A percentile compares a stretch with the other conserved stretches of the same genome.
These are phyloP conservation scores for Olyra latifolia DNA, from an alignment of 176 grass and related monocot genomes.

Conservation along the genomic window DNA sequence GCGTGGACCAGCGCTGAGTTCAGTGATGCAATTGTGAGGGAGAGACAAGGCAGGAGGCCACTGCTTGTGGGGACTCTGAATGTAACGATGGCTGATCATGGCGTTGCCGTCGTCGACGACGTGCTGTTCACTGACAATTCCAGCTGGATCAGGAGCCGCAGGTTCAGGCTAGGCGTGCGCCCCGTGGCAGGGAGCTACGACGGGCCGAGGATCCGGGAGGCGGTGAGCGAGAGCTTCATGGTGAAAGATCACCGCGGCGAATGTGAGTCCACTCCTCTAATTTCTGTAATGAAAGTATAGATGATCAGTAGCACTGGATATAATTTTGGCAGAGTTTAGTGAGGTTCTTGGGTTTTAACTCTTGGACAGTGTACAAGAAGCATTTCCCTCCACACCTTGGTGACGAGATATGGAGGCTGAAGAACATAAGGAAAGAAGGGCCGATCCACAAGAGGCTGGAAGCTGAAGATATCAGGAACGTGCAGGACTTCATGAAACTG, in stretches of 20 bases:
- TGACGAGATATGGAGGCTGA: slow-evolving; percentile 40
- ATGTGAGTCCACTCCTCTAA: slow-evolving; percentile 16
- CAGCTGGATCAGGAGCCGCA: slow-evolving; percentile 31
- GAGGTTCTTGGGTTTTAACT: background rate
- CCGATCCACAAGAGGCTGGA: slow-evolving; percentile 28
- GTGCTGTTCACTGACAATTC: slow-evolving; percentile 46
- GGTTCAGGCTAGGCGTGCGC: slow-evolving; percentile 41
- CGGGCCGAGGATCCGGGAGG: slow-evolving; percentile 28
- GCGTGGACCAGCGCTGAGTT: slow-evolving; percentile 44
- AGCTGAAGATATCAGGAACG: slow-evolving; percentile 21
- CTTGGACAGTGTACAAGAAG: slow-evolving; percentile 35
- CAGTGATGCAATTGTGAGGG: slow-evolving; percentile 23
- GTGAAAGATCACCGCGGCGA: slow-evolving; percentile 53
- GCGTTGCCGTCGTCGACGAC: slow-evolving; percentile 5
- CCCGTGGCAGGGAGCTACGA: background rate
- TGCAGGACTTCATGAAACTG: slow-evolving; percentile 46
- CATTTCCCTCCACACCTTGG: slow-evolving; percentile 25
- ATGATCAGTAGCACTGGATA: background rate
- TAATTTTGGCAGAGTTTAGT: background rate
- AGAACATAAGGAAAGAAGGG: slow-evolving; percentile 42
- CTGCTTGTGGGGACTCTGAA: slow-evolving; percentile 28
- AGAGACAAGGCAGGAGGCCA: slow-evolving; percentile 33
- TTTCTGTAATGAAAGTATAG: background rate
- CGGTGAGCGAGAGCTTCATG: slow-evolving; percentile 34
- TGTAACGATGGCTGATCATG: background rate